These are phyloP conservation scores for Salix suchowensis DNA, from an alignment of 345 rosid genomes.

Conservation along the genomic window DNA sequence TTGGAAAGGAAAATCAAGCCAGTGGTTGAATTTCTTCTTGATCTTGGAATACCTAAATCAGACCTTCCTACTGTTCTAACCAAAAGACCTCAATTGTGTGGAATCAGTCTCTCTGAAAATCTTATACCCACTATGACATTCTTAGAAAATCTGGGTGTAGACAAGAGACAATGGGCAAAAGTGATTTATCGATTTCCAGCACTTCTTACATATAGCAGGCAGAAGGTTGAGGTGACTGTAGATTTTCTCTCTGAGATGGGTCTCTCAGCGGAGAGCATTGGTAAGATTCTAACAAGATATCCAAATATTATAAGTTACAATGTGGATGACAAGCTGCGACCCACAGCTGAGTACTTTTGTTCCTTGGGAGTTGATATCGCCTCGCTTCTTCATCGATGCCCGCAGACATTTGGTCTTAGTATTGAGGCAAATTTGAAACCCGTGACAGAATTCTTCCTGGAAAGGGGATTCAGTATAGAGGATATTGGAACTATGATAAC, in stretches of 20 bases:
- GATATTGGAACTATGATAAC: slow-evolving; percentile 70
- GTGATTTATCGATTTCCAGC: slow-evolving; percentile 77
- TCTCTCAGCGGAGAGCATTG: slow-evolving; percentile 54
- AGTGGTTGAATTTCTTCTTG: slow-evolving; percentile 71
- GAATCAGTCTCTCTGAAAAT: slow-evolving; percentile 70
- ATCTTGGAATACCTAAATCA: slow-evolving; percentile 70
- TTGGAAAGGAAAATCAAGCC: slow-evolving; percentile 85
- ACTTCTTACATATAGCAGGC: slow-evolving; percentile 72
- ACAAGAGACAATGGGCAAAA: slow-evolving; percentile 83
- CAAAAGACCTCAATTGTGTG: slow-evolving; percentile 85
- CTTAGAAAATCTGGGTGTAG: slow-evolving; percentile 69
- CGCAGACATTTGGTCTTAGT: slow-evolving; percentile 77
- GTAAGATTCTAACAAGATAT: slow-evolving; percentile 64
- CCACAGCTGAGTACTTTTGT: slow-evolving; percentile 62
- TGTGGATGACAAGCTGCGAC: slow-evolving; percentile 75
- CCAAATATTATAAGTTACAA: slow-evolving; percentile 76
- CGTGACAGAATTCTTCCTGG: slow-evolving; percentile 65
- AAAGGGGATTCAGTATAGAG: slow-evolving; percentile 51
- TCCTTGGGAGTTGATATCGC: slow-evolving; percentile 62
- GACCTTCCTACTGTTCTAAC: slow-evolving; percentile 53
- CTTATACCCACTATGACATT: slow-evolving; percentile 73
- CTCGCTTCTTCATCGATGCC: slow-evolving; percentile 61
- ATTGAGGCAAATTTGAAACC: slow-evolving; percentile 78
- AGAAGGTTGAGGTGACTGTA: slow-evolving; percentile 52
- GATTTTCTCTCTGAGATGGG: slow-evolving; percentile 72